A percentile compares a stretch with the other conserved stretches of the same genome.
Conservation (phyloP, 2,329 filamentous ascomycete species). For the Xylaria sp. region DNA sequence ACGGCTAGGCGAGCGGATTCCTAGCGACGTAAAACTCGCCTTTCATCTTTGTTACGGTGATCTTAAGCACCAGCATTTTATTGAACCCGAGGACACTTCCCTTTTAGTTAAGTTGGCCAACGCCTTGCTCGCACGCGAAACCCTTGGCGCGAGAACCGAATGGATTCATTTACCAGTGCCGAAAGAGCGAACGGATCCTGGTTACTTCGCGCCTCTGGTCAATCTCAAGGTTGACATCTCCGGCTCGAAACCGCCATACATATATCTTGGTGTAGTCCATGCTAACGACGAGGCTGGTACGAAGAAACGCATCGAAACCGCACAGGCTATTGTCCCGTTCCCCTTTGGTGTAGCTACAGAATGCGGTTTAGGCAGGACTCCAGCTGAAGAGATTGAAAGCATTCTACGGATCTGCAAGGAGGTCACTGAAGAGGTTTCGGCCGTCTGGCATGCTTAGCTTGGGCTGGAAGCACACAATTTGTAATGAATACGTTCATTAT, state of each 20-base stretch:
- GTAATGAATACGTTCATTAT: too few relatives aligned
- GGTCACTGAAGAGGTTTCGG: conserved; percentile 21
- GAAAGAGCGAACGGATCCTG: conserved; percentile 41
- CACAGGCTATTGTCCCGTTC: conserved; percentile 40
- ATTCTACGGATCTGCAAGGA: conserved; percentile 42
- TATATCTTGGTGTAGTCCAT: conserved; percentile 45
- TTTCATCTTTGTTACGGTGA: conserved; percentile 47
- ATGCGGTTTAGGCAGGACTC: conserved; percentile 44
- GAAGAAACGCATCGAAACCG: conserved; percentile 42
- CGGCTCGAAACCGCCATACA: conserved; percentile 34
- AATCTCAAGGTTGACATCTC: conserved; percentile 36
- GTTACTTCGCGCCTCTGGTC: conserved; percentile 41
- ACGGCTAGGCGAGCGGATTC: conserved; percentile 38
- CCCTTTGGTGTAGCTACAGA: conserved; percentile 44
- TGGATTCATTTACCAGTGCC: conserved; percentile 47
- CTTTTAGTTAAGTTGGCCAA: conserved; percentile 41
- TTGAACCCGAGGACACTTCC: conserved; percentile 41
- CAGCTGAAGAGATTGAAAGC: conserved; percentile 43
- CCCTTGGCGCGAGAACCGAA: conserved; percentile 37
- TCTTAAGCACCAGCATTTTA: conserved; percentile 41
- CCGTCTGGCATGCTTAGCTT: too few relatives aligned
- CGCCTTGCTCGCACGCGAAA: conserved; percentile 40
- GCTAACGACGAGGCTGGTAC: conserved; percentile 43
- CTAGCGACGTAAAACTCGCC: conserved; percentile 40
- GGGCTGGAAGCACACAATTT: too few relatives aligned